These are phyloP conservation scores for Yarrowia divulgata DNA, from an alignment of 805 yeast species.

Conservation along the genomic window DNA sequence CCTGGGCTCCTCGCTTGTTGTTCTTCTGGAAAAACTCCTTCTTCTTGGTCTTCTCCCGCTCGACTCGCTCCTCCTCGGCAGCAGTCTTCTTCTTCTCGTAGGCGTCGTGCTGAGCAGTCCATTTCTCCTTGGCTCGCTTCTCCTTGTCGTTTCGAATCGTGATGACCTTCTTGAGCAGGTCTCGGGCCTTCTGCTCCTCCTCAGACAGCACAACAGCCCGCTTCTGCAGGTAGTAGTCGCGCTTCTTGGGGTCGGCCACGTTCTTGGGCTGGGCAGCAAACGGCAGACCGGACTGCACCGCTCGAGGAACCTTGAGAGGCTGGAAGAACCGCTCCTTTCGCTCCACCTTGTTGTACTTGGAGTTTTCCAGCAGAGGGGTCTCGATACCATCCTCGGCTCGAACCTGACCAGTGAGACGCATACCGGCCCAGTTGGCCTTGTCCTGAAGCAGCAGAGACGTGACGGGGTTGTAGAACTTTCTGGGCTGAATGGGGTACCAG, in stretches of 20 bases:
- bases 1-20: slow-evolving; percentile 42
- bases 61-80: slow-evolving; percentile 69
- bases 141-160: slow-evolving; percentile 89
- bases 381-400: slow-evolving; percentile 75
- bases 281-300: slow-evolving; percentile 79
- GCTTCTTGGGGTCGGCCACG: slow-evolving; percentile 49
- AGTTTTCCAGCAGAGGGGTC: slow-evolving; percentile 64
- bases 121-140: slow-evolving; percentile 73
- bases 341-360: slow-evolving; percentile 73
- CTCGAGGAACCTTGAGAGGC: slow-evolving; percentile 83
- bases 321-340: slow-evolving; percentile 85
- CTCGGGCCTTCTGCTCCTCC: slow-evolving; percentile 91
- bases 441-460: slow-evolving; percentile 80
- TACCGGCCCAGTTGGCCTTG: slow-evolving; percentile 92
- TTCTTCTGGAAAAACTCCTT: slow-evolving; percentile 79
- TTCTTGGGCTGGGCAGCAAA: slow-evolving; percentile 93
- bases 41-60: slow-evolving; percentile 83
- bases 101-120: slow-evolving; percentile 75
- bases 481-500: slow-evolving; percentile 94
- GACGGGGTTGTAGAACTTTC: slow-evolving; percentile 94
- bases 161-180: slow-evolving; percentile 83
- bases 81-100: slow-evolving; percentile 79
- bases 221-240: slow-evolving; percentile 80
- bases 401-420: slow-evolving; percentile 93
- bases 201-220: slow-evolving; percentile 94